phyloP scores from a whole-genome alignment of 352 stramenopile species.

The Globisporangium sylvaticum region DNA sequence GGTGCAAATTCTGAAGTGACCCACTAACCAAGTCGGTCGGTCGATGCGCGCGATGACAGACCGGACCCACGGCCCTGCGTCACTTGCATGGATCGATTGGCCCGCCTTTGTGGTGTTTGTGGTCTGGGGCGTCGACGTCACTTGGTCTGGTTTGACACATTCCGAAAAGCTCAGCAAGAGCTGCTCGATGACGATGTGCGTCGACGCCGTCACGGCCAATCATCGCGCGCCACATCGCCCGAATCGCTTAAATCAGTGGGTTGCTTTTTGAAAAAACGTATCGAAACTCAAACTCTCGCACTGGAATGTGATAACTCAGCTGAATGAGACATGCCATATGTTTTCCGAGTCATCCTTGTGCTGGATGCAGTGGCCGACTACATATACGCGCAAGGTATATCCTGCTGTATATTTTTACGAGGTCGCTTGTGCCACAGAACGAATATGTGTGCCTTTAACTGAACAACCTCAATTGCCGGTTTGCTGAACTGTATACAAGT shows the following conservation, averaged over 20 bases:
- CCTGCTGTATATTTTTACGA: background rate
- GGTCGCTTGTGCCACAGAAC: no score
- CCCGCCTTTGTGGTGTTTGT: background rate
- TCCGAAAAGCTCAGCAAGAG: background rate
- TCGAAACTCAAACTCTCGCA: background rate
- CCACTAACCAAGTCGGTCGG: background rate
- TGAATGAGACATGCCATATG: background rate
- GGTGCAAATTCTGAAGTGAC: constrained; percentile 7
- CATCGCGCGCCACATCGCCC: background rate
- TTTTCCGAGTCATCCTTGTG: background rate
- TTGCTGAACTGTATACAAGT: no score
- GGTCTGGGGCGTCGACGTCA: background rate
- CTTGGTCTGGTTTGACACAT: constrained; percentile 4
- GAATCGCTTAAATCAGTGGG: background rate
- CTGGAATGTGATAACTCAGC: background rate
- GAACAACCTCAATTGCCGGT: no score
- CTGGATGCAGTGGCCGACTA: background rate
- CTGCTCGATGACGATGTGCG: background rate
- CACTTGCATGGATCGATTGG: background rate
- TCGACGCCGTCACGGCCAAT: constrained; percentile 5
- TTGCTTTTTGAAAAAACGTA: background rate
- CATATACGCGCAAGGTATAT: background rate
- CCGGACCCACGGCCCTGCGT: background rate
- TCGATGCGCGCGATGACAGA: background rate
- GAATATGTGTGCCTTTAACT: no score